These are phyloP conservation scores for Trichocomaceae sp. DNA, from an alignment of 2,329 filamentous ascomycete genomes.

Conservation along the genomic window DNA sequence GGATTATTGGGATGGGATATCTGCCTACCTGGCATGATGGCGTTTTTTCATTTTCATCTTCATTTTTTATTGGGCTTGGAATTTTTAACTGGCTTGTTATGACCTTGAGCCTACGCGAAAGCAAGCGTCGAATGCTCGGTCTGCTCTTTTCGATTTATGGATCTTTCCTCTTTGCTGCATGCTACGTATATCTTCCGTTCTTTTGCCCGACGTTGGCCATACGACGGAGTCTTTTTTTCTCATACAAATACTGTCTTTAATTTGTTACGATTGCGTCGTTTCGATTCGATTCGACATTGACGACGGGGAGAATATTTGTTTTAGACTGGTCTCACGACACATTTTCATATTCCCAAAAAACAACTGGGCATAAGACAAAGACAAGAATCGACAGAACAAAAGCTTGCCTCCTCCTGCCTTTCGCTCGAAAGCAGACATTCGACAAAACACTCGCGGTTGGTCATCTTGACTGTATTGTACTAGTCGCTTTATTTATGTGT, in stretches of 20 bases:
- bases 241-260: background rate
- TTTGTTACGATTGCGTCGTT: conserved; percentile 1
- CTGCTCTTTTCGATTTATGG: background rate
- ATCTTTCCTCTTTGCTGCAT: background rate
- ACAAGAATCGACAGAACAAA: background rate
- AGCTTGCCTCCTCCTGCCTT: background rate
- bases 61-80: conserved; percentile 4
- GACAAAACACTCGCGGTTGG: conserved; percentile 18
- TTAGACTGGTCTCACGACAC: background rate
- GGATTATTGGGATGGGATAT: conserved; percentile 15
- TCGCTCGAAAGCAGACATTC: background rate
- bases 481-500: conserved; percentile 15
- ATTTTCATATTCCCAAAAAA: background rate
- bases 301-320: background rate
- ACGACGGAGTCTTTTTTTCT: background rate
- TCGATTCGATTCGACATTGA: background rate
- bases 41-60: conserved; percentile 12
- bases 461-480: conserved; percentile 34
- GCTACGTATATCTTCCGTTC: background rate
- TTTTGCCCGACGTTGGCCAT: background rate
- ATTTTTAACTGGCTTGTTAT: conserved; percentile 9
- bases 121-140: conserved; percentile 16
- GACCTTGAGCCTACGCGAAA: conserved; percentile 16
- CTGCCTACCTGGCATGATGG: conserved; percentile 15
- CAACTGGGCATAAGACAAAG: background rate